Base-by-base conservation (phyloP, 495 filamentous ascomycete genomes). In the Penicillium diatomitis region DNA sequence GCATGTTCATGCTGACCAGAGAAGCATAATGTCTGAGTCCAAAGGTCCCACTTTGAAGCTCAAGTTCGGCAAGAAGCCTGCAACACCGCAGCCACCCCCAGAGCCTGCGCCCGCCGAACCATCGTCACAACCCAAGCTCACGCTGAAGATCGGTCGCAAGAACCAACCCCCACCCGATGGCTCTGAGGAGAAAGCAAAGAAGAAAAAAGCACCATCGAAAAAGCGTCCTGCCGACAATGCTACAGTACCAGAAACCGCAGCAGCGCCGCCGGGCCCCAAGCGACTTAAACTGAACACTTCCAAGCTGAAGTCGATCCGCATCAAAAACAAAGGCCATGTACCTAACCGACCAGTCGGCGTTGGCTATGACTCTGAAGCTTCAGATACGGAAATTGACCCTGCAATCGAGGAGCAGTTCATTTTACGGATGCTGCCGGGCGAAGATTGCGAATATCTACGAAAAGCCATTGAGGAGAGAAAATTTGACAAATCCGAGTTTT, bases 321-420 rank as follows among this genome's bases (percentile, higher is more conserved):
- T 79, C 49, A 78, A 78, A 51, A 67, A 71, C 43, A 80, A 81
- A 56, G 78, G 80, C 0, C 82, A 83, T 38, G 73, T 79, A 0
- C 81, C 85, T 0, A 69, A 68, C 27, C 75, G 87, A 43, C 80
- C 80, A 2, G 63, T 69, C 2, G 92, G 90, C 10, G 87, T 92
- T 20, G 94, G 90, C 6, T 98, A 97, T 65, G 92, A 98, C 63
- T 95, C 88, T n/a, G 92, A 97, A 65, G 87, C 90, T 2, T 90
- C 87, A 12, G 92, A 97, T 57, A 80, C 82, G 5, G 92, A 98
- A 64, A 58, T 72, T 3, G 92, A 98, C 58, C 92, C 92, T 0
- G 70, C 82, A 0, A 88, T 92, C 51, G 90, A 96, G 62, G 82
- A 89, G 53, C 81, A 91, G 51, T 87, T 96, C 44, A 79, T 98